Base-by-base conservation (phyloP, 257 asterid genomes). In the Primulina eburnea region DNA sequence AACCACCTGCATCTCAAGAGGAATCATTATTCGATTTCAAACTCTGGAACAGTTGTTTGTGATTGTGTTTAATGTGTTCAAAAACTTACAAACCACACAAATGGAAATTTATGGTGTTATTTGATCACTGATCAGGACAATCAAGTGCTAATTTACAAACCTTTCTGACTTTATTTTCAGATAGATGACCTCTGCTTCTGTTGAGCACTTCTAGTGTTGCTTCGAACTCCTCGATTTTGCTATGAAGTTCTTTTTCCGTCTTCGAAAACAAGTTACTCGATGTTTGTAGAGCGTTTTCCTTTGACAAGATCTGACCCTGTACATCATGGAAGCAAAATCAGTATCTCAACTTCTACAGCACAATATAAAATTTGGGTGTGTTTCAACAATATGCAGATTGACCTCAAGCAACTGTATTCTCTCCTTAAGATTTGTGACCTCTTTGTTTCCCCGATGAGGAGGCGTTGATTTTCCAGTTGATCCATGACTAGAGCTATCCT, bases 371-470 rank as follows among this genome's bases (percentile, higher is more conserved):
- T 52, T 67, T 16, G 68, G 62, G 68, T 55, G 43, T 63, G 67
- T 59, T 60, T 24, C 5, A 28, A 30, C 21, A 26, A 63, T 65
- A 33, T 68, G 73, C 55, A 76, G 37, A 62, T 74, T 81, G 80
- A 94, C 99, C 97, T 94, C 96, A 6, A 94, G 95, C 81, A 82
- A 65, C 80, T 80, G 82, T 73, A 94, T 83, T 78, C 80, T 94
- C 79, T 88, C 95, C 87, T 86, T 81, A 56, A 91, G 87, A 75
- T 77, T 81, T 16, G 82, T 75, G 71, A 83, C 80, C 75, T 86
- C 97, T 73, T 82, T 82, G 62, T 87, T 67, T 59, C 82, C 82
- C 65, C 64, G 77, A 70, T 80, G 52, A 56, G 73, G 60, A 14
- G 75, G 26, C 67, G 71, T 83, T 73, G 64, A 68, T 55, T 73